These are phyloP conservation scores for Magnusiomyces tetraspermus DNA, from an alignment of 1,139 yeast genomes.

Conservation along the genomic window DNA sequence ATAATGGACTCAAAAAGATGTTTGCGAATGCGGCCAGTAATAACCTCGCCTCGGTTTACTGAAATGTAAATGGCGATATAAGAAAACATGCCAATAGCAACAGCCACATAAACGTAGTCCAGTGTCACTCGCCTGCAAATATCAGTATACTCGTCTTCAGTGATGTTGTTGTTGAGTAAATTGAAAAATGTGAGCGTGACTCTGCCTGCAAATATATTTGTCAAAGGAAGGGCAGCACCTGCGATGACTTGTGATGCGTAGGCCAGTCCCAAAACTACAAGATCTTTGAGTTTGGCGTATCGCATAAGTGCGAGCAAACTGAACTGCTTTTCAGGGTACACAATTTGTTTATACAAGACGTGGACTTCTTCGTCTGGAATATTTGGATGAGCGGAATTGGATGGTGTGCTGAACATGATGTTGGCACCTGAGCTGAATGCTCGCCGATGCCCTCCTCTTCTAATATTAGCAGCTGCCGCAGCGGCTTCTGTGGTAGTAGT, in stretches of 20 bases:
- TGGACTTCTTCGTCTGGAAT: neutral
- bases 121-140: constrained; percentile 29
- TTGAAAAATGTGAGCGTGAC: constrained; percentile 33
- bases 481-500: neutral
- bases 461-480: neutral
- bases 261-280: constrained; percentile 25
- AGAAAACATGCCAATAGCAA: constrained; percentile 31
- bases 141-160: constrained; percentile 27
- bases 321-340: neutral
- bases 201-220: constrained; percentile 34
- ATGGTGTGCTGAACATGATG: neutral
- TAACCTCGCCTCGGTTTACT: constrained; percentile 36
- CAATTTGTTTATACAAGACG: neutral
- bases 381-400: neutral
- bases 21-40: constrained; percentile 37
- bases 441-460: constrained; percentile 2
- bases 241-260: constrained; percentile 29
- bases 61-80: constrained; percentile 30
- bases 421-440: constrained; percentile 1
- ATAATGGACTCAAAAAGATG: constrained; percentile 33
- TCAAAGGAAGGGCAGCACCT: constrained; percentile 36
- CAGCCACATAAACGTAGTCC: constrained; percentile 34
- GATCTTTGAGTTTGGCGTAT: constrained; percentile 30
- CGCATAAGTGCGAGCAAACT: constrained; percentile 27
- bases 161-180: constrained; percentile 26